Evolutionary conservation across 305 asterid species (phyloP), one percentile per base, ranked within the genome.

Genomic region (Fraxinus xanthoxyloides): DNA sequence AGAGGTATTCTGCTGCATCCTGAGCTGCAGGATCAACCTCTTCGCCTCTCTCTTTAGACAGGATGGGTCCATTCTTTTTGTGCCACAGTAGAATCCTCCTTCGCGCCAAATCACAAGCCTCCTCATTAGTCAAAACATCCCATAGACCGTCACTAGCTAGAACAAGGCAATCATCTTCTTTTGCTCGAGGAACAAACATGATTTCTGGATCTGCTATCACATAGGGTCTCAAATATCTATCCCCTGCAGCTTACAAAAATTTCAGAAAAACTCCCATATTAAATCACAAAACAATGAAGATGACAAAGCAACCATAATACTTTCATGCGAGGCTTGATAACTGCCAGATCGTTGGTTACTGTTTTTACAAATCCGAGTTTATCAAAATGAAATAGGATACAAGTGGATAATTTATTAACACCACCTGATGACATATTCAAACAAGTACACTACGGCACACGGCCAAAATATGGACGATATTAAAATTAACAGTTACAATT

Each of bases 131-230:
- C 88, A 93, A 80, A 7, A 93, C 98, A 54, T 94, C 97, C 98
- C 98, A 94, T n/a, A 94, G 88, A 30, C 98, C 98, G 19, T 94
- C 98, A 19, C 92, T 92, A 4, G 96, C 98, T 72, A 94, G 79
- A 51, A 94, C 87, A 36, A 94, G 96, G 80, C 98, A 93, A 70
- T 93, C 96, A n/a, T 93, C 98, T 81, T 93, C 98, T 88, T 86
- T 94, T 21, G 82, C 82, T 7, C 98, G 93, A 8, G 94, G 87
- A 17, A 89, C 82, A 8, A 90, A 77, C 90, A 82, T 92, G 78
- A 92, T 75, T 87, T 93, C 98, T 3, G 97, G 98, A 15, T 93
- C 98, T 0, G 96, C 90, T 48, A 93, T 87, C 5, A 94, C 92
- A 30, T 85, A 89, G 1, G 98, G 98, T 87, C 92, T 92, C 92